Evolutionary conservation across 352 stramenopile genomes (phyloP), one percentile per base, ranked within the genome.

Genomic region (Thraustotheca clavata): DNA sequence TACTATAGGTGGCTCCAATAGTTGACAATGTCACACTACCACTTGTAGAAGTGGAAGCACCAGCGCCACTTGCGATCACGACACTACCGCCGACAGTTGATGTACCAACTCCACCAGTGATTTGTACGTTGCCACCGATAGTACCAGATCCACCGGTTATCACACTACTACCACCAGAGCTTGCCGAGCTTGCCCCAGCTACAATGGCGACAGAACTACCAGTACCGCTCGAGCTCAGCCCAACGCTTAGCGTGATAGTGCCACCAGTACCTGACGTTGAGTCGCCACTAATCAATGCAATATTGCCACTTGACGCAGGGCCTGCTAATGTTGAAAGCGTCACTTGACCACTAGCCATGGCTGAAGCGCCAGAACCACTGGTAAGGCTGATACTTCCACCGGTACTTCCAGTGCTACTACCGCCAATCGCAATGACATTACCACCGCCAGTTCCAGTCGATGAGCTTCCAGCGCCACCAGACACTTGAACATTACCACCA

Each of bases 101-200:
- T 20, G 27, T 52, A 34, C 55, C 55, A n/a, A 52, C 55, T 24
- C 55, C 55, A 49, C 71, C 72, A 22, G 60, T 52, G 18, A 65
- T 47, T 27, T 73, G 36, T 34, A 66, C 49, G 26, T 74, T 69
- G 46, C 61, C 69, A 5, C 73, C 73, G 18, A 69, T 62, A 1
- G 49, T 46, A 49, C 63, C 34, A 47, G 46, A 60, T 14, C 38
- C 55, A 33, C 71, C 71, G 27, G n/a, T 50, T 50, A 67, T 57
- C 4, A 24, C 35, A 9, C 31, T 29, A 24, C n/a, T n/a, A 20
- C 71, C 67, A 14, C 76, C 76, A 24, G 52, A 62, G 34, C 46
- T 54, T 12, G 47, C 65, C 14, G 49, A 68, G 60, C 68, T 78
- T 52, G 76, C 62, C 49, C 76, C 76, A 61, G 76, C 71, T n/a